These are phyloP conservation scores for Mycena filopes DNA, from an alignment of 768 basidiomycete species.

Conservation along the genomic window DNA sequence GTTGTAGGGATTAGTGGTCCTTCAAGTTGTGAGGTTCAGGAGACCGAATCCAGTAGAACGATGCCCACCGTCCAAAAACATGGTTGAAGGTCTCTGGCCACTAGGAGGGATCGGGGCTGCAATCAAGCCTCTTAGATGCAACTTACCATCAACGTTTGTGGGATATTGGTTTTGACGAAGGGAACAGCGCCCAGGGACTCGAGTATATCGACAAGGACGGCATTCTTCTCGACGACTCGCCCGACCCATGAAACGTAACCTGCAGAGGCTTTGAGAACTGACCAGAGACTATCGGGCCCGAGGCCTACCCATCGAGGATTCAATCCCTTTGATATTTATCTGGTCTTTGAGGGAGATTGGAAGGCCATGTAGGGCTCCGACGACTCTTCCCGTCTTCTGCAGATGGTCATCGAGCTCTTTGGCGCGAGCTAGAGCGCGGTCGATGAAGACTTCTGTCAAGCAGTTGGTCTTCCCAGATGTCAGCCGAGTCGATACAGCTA, in stretches of 20 bases:
- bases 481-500: not conserved
- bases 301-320: conserved; percentile 69
- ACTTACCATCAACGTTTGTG: conserved; percentile 78
- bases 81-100: conserved; percentile 84
- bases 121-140: not conserved
- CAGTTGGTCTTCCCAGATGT: conserved; percentile 71
- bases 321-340: conserved; percentile 72
- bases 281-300: not conserved
- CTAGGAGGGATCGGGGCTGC: conserved; percentile 46
- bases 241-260: conserved; percentile 83
- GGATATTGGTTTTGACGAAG: conserved; percentile 80
- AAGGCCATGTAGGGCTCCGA: conserved; percentile 82
- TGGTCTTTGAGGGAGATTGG: conserved; percentile 84
- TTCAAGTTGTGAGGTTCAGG: not conserved
- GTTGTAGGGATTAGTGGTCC: conserved; percentile 80
- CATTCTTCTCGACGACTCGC: conserved; percentile 64
- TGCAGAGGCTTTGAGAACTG: conserved; percentile 31
- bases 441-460: conserved; percentile 85
- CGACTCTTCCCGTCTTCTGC: conserved; percentile 66
- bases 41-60: not conserved
- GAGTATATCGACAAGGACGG: conserved; percentile 75
- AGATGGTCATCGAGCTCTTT: conserved; percentile 72
- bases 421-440: conserved; percentile 73
- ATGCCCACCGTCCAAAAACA: conserved; percentile 69
- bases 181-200: conserved; percentile 74